Base-by-base conservation (phyloP, 768 basidiomycete genomes). In the Chiua virens region DNA sequence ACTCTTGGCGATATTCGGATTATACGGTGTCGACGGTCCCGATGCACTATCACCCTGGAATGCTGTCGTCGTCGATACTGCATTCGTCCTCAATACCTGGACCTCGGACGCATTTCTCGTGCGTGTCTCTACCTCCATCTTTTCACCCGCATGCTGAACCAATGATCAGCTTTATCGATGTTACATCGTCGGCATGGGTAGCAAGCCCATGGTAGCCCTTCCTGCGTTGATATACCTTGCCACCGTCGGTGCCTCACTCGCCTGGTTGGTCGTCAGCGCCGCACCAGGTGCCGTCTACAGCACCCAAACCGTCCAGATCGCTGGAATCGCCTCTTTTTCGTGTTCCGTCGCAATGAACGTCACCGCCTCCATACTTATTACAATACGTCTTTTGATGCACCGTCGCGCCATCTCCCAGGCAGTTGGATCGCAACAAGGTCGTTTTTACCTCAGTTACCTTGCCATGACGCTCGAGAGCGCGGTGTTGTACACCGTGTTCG, bases 401-500 rank as follows among this genome's bases (percentile, higher is more conserved):
- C 46, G 60, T 7, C 63, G 36, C 1, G 44, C 60, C 0, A 35
- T 62, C 44, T 37, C 50, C 1, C 28, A 14, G 2, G 54, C 60
- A 0, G 14, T 56, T 42, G 60, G 60, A 2, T 37, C 47, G 0
- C 47, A 38, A 1, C 60, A 59, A 8, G 62, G 57, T 2, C 17
- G 45, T 18, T 62, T 64, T 18, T 63, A 65, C 32, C 39, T 64
- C 34, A 27, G 50, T 3, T 64, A 59, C n/a, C 59, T 65, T 60
- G 50, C 60, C 2, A 59, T 64, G 63, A 59, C 60, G 20, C 57
- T 64, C 39, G 62, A 64, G 48, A 63, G 62, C 48, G 62, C 62
- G 0, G 0, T 49, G 42, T 27, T 64, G 28, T 64, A 64, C 21
- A 56, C 62, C 0, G 27, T 25, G 18, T 56, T 55, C 7, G 53